Evolutionary conservation across 208 protist genomes (phyloP).

Genomic region (Trypanosoma theileri): DNA sequence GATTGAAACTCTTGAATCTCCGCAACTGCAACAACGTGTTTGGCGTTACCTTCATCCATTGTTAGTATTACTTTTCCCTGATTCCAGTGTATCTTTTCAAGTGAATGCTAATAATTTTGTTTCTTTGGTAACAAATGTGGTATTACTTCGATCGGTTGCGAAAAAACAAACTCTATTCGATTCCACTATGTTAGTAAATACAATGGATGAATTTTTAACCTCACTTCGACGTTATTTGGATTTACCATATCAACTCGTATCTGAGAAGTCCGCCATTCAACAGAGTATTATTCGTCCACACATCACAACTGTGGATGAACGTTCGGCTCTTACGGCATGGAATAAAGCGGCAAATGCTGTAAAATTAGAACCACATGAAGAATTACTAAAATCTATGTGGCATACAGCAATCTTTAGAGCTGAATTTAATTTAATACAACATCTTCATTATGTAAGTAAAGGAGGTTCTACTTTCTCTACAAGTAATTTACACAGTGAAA

Average conservation of each 20-base stretch:
- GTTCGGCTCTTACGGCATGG: constrained; percentile 28
- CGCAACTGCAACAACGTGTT: constrained; percentile 25
- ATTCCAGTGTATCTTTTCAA: constrained; percentile 33
- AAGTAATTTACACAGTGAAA: constrained; percentile 31
- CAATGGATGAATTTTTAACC: constrained; percentile 51
- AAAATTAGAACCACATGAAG: neutral
- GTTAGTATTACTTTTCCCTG: constrained; percentile 25
- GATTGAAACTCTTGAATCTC: constrained; percentile 10
- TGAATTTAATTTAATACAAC: constrained; percentile 67
- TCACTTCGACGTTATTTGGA: constrained; percentile 64
- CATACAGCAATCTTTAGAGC: constrained; percentile 63
- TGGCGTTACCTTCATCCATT: constrained; percentile 31
- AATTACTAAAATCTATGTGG: constrained; percentile 59
- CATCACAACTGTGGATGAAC: constrained; percentile 78
- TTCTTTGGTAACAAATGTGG: constrained; percentile 51
- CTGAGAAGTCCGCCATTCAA: constrained; percentile 37
- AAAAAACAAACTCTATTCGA: constrained; percentile 22
- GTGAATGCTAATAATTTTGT: constrained; percentile 66
- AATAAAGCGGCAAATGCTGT: constrained; percentile 17
- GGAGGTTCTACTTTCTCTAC: constrained; percentile 20
- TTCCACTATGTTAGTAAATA: neutral
- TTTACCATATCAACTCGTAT: constrained; percentile 67
- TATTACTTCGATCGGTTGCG: constrained; percentile 31
- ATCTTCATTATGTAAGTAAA: constrained; percentile 39
- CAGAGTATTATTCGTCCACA: constrained; percentile 48